Evolutionary conservation across 179 eudicot genomes (phyloP), one percentile per base, ranked within the genome.

Genomic region (Dionaea muscipula): DNA sequence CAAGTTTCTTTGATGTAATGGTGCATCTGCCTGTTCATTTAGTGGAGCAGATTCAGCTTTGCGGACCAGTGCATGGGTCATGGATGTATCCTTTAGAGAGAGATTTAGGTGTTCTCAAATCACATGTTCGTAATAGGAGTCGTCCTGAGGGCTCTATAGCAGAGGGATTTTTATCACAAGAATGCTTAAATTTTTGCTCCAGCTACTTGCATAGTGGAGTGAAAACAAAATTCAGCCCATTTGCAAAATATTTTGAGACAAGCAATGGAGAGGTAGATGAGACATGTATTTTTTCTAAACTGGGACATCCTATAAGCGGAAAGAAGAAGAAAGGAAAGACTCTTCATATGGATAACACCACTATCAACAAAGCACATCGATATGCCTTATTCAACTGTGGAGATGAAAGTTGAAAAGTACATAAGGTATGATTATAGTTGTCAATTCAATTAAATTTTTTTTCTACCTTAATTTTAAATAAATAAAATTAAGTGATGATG

Each of bases 361-460:
- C 48, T 1, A 14, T 35, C 55, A 47, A 36, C 13, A 17, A 47
- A 24, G 48, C 55, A 0, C 60, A 55, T 7, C 38, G 55, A 0
- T 63, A 55, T 47, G 50, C 55, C 2, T 47, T 55, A 1, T 63
- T 63, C 2, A 63, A 63, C 55, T 63, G 55, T 2, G n/a, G 43
- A 9, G 43, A 38, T 9, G 55, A 55, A 55, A 2, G 22, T 63
- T 37, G 41, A 47, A 12, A 28, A 25, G 2, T 55, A 25, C 15
- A 18, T 47, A 68, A 0, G 75, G 68, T 0, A 76, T 55, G n/a
- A 72, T 63, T 72, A 76, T 69, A 0, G 81, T n/a, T n/a, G n/a
- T n/a, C n/a, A n/a, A n/a, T n/a, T n/a, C n/a, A n/a, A n/a, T n/a
- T n/a, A n/a, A n/a, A n/a, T n/a, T n/a, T n/a, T n/a, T n/a, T n/a